Percentiles rank a stretch among this genome's conserved stretches.
phyloP scores from a whole-genome alignment of 495 filamentous ascomycete species.

The Usnea hakonensis region DNA sequence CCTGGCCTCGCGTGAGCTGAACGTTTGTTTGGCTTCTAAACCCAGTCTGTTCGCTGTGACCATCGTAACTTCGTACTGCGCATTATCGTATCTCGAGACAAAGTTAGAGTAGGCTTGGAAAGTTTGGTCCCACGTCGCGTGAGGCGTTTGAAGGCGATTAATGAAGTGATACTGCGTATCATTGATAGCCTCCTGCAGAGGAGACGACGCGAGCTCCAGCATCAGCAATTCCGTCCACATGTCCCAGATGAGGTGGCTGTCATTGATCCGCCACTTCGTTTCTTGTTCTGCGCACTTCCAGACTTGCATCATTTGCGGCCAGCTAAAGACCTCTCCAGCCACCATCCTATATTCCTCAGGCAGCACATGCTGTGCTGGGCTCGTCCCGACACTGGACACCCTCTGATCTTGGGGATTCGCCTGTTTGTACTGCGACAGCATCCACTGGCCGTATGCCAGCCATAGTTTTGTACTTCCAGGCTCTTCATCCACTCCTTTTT shows the following conservation, averaged over 20 bases:
- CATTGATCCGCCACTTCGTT: slow-evolving; percentile 71
- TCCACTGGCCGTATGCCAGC: slow-evolving; percentile 80
- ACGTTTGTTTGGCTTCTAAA: slow-evolving; percentile 61
- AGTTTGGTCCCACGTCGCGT: slow-evolving; percentile 78
- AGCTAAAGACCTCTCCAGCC: slow-evolving; percentile 71
- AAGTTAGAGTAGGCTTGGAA: slow-evolving; percentile 77
- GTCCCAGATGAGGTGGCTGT: slow-evolving; percentile 87
- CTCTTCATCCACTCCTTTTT: slow-evolving; percentile 73
- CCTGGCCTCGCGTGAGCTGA: slow-evolving; percentile 57
- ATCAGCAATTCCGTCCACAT: slow-evolving; percentile 56
- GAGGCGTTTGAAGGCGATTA: slow-evolving; percentile 67
- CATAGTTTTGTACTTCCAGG: slow-evolving; percentile 78
- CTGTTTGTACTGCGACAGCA: slow-evolving; percentile 62
- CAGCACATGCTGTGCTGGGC: slow-evolving; percentile 48
- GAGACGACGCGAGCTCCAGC: slow-evolving; percentile 53
- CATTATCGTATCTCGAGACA: slow-evolving; percentile 65
- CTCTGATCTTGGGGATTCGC: slow-evolving; percentile 38
- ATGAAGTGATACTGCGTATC: slow-evolving; percentile 63
- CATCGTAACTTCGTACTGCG: slow-evolving; percentile 75
- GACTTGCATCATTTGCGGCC: slow-evolving; percentile 64
- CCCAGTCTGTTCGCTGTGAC: slow-evolving; percentile 55
- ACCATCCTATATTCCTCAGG: slow-evolving; percentile 66
- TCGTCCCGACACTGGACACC: slow-evolving; percentile 30
- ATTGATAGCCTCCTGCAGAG: slow-evolving; percentile 51
- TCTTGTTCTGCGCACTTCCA: slow-evolving; percentile 73